phyloP scores from a whole-genome alignment of 73 alveolate species.

The Paramecium octaurelia region DNA sequence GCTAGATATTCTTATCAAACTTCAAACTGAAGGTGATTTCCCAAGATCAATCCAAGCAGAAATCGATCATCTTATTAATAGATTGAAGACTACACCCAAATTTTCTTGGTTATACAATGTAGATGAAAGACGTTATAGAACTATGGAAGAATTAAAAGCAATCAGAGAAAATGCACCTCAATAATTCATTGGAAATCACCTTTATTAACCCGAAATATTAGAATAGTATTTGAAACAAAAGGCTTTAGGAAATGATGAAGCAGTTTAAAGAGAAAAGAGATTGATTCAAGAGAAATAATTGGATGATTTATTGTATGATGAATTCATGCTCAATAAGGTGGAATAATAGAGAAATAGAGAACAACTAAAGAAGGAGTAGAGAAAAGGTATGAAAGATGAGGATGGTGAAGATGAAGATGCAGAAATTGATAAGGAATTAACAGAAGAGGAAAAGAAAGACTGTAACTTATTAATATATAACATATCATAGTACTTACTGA shows the following conservation, averaged over 20 bases:
- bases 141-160: slow-evolving; percentile 21
- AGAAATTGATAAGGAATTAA: neutral
- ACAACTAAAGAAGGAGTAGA: neutral
- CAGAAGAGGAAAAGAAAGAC: neutral
- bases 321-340: neutral
- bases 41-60: slow-evolving; percentile 15
- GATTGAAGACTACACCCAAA: neutral
- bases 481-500: neutral
- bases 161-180: neutral
- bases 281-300: neutral
- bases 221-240: neutral
- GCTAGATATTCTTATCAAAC: neutral
- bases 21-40: slow-evolving; percentile 1
- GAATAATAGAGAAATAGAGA: neutral
- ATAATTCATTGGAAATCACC: neutral
- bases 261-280: slow-evolving; percentile 7
- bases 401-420: slow-evolving; percentile 10
- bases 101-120: slow-evolving; percentile 9
- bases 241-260: neutral
- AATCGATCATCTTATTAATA: neutral
- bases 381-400: slow-evolving; percentile 21
- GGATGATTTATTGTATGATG: slow-evolving; percentile 35
- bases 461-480: neutral
- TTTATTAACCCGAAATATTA: neutral
- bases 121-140: neutral